phyloP scores from a whole-genome alignment of 73 alveolate genomes.

The Paramecium biaurelia region DNA sequence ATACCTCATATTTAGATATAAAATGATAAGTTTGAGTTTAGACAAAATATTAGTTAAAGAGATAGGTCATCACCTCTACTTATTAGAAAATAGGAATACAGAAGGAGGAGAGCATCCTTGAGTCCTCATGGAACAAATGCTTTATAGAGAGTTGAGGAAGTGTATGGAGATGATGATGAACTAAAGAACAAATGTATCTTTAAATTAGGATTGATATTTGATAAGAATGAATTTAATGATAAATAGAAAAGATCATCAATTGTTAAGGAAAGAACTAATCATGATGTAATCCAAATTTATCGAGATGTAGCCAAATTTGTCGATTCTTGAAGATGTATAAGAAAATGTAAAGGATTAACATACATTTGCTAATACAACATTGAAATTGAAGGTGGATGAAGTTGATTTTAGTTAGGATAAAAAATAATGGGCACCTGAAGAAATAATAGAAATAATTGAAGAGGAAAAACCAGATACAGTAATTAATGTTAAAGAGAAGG shows the following conservation, averaged over 20 bases:
- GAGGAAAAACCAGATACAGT: background rate
- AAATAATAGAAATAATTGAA: background rate
- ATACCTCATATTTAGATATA: background rate
- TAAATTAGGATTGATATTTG: slow-evolving; percentile 5
- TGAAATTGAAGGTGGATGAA: slow-evolving; percentile 1
- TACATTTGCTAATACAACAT: background rate
- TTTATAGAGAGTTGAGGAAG: background rate
- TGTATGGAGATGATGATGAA: slow-evolving; percentile 3
- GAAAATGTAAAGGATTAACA: background rate
- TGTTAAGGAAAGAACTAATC: background rate
- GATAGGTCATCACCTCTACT: background rate
- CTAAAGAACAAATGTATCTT: background rate
- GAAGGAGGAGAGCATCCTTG: background rate
- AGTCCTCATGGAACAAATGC: slow-evolving; percentile 26
- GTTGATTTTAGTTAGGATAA: background rate
- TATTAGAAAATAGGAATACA: background rate
- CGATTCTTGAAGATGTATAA: background rate
- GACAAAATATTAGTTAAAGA: background rate
- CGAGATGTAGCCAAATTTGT: background rate
- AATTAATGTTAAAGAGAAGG: background rate
- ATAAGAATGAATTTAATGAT: background rate
- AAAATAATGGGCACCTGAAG: background rate
- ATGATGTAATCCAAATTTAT: background rate
- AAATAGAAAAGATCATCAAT: background rate
- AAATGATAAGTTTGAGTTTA: slow-evolving; percentile 8